Conservation (phyloP, 2,329 filamentous ascomycete species). For the Nakataea oryzae region DNA sequence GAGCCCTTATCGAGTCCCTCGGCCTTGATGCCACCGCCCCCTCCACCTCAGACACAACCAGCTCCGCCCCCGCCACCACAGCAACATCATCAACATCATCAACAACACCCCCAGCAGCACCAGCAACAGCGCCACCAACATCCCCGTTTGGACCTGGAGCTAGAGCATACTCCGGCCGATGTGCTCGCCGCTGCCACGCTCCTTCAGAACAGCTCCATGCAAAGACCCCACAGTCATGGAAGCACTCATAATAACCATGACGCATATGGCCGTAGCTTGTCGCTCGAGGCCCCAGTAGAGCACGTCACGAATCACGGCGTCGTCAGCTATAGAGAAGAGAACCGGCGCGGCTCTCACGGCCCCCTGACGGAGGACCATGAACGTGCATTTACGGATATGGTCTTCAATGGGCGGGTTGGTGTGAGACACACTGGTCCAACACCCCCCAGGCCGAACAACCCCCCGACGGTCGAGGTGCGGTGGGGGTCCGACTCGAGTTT, state of each 20-base stretch:
- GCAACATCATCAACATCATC: slow-evolving; percentile 8
- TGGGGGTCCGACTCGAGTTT: slow-evolving; percentile 65
- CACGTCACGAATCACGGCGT: slow-evolving; percentile 31
- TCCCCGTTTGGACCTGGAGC: slow-evolving; percentile 9
- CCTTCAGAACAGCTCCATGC: slow-evolving; percentile 30
- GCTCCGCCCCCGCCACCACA: background rate
- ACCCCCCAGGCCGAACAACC: background rate
- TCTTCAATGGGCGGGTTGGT: slow-evolving; percentile 19
- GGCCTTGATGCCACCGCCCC: slow-evolving; percentile 12
- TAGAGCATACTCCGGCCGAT: slow-evolving; percentile 35
- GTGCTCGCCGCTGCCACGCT: slow-evolving; percentile 47
- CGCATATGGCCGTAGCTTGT: slow-evolving; percentile 3
- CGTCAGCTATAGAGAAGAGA: slow-evolving; percentile 30
- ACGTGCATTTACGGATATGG: slow-evolving; percentile 29
- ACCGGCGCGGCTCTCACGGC: slow-evolving; percentile 17
- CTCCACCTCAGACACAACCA: slow-evolving; percentile 6
- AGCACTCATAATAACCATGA: slow-evolving; percentile 15
- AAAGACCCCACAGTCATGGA: slow-evolving; percentile 11
- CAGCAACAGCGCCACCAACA: slow-evolving; percentile 4
- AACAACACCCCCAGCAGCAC: slow-evolving; percentile 12
- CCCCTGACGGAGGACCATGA: slow-evolving; percentile 19
- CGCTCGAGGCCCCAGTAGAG: slow-evolving; percentile 24
- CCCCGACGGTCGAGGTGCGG: slow-evolving; percentile 18
- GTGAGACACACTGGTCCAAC: background rate
- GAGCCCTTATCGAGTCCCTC: slow-evolving; percentile 14